phyloP scores from a whole-genome alignment of 352 stramenopile genomes.

The Elongisporangium senticosum region DNA sequence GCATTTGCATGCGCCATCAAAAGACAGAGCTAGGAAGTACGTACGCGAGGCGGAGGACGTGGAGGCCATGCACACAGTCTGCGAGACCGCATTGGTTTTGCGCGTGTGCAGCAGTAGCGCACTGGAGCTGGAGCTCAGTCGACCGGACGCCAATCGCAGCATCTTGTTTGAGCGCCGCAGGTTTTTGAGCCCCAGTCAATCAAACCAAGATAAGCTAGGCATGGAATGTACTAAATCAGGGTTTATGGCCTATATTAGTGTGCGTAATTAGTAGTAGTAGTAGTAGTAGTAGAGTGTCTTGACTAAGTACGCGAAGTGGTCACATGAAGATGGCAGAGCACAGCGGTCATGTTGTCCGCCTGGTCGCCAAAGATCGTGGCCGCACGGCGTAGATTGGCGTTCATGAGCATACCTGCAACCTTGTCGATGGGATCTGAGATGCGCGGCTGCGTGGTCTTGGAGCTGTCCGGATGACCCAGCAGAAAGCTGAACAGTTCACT shows the following conservation, averaged over 20 bases:
- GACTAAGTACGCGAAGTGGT: background rate
- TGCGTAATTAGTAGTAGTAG: background rate
- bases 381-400: constrained; percentile 53
- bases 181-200: background rate
- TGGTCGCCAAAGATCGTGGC: constrained; percentile 70
- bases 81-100: background rate
- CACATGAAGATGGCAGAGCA: constrained; percentile 49
- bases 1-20: background rate
- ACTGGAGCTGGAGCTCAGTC: constrained; percentile 5
- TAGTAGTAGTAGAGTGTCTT: background rate
- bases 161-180: background rate
- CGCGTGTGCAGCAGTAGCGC: constrained; percentile 1
- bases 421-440: constrained; percentile 6
- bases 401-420: constrained; percentile 41
- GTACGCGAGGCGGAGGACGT: background rate
- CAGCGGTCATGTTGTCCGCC: constrained; percentile 87
- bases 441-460: constrained; percentile 6
- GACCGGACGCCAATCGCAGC: background rate
- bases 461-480: constrained; percentile 10
- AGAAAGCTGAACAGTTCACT: constrained; percentile 57
- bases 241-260: background rate
- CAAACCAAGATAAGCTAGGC: background rate
- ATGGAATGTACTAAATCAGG: background rate
- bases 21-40: background rate
- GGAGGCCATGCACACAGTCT: background rate